These are phyloP conservation scores for Fusarium begoniae DNA, from an alignment of 2,329 filamentous ascomycete species.

Conservation along the genomic window DNA sequence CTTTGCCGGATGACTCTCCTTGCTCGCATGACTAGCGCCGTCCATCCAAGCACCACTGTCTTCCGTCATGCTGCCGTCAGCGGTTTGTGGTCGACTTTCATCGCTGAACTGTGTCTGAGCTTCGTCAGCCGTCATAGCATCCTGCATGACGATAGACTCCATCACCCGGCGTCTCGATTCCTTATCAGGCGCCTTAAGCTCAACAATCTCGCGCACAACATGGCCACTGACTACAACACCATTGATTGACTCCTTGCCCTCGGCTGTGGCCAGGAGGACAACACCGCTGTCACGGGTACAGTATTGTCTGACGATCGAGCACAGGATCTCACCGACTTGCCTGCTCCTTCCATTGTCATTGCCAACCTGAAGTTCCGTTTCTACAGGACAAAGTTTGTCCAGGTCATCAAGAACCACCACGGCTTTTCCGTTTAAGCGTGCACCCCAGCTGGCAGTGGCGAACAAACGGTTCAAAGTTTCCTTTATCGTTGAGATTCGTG, in stretches of 20 bases:
- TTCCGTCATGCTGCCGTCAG: conserved; percentile 63
- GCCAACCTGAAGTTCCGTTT: conserved; percentile 93
- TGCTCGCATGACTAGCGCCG: conserved; percentile 67
- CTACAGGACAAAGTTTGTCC: conserved; percentile 89
- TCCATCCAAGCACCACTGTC: conserved; percentile 78
- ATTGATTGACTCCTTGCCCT: conserved; percentile 92
- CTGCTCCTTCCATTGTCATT: conserved; percentile 93
- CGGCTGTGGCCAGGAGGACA: conserved; percentile 88
- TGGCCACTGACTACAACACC: conserved; percentile 91
- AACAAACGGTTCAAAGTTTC: conserved; percentile 87
- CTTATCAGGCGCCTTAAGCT: conserved; percentile 91
- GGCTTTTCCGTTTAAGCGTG: conserved; percentile 82
- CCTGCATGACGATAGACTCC: conserved; percentile 75
- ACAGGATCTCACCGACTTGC: conserved; percentile 89
- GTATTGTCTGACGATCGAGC: conserved; percentile 83
- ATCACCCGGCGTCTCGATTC: conserved; percentile 85
- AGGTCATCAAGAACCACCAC: conserved; percentile 92
- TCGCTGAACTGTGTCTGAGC: conserved; percentile 49
- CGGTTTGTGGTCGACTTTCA: conserved; percentile 66
- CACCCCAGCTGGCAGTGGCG: conserved; percentile 90
- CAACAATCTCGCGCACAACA: conserved; percentile 89
- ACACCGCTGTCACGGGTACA: conserved; percentile 83
- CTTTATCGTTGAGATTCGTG: conserved; percentile 87
- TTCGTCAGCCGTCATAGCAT: conserved; percentile 54
- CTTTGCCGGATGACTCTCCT: conserved; percentile 46